Conservation (phyloP, 305 asterid genomes). For the Fraxinus angustifolia region DNA sequence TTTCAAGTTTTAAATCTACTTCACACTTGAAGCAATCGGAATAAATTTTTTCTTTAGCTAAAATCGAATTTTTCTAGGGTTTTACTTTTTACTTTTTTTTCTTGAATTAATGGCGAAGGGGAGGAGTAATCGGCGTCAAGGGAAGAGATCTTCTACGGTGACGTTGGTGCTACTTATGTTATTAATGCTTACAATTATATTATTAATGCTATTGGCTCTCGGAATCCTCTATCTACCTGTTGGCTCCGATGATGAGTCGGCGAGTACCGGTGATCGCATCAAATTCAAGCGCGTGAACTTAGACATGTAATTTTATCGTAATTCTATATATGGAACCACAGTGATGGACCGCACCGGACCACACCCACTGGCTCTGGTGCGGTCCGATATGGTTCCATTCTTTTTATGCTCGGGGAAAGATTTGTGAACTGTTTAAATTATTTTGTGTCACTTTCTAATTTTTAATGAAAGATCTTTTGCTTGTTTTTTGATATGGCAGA, state of each 20-base stretch:
- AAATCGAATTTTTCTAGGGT: background rate
- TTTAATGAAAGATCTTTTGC: background rate
- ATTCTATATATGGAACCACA: background rate
- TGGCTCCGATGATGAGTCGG: slow-evolving; percentile 40
- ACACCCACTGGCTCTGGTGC: background rate
- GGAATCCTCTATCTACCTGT: slow-evolving; percentile 72
- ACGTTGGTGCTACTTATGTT: slow-evolving; percentile 64
- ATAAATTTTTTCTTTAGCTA: background rate
- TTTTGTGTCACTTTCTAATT: background rate
- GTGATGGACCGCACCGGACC: background rate
- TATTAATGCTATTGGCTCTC: slow-evolving; percentile 76
- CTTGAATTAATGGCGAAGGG: slow-evolving; percentile 47
- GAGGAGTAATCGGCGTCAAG: slow-evolving; percentile 57
- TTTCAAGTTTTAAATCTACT: background rate
- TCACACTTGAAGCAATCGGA: background rate
- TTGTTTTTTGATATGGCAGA: slow-evolving; percentile 21
- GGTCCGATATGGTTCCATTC: background rate
- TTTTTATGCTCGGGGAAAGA: background rate
- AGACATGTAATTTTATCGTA: slow-evolving; percentile 34
- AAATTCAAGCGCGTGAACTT: slow-evolving; percentile 60
- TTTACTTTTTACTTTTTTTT: background rate
- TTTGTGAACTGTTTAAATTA: background rate
- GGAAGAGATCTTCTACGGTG: slow-evolving; percentile 56
- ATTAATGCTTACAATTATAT: slow-evolving; percentile 63
- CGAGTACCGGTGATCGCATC: slow-evolving; percentile 38